Evolutionary conservation across 2,329 filamentous ascomycete species (phyloP).

Genomic region (Diaporthe sp.): DNA sequence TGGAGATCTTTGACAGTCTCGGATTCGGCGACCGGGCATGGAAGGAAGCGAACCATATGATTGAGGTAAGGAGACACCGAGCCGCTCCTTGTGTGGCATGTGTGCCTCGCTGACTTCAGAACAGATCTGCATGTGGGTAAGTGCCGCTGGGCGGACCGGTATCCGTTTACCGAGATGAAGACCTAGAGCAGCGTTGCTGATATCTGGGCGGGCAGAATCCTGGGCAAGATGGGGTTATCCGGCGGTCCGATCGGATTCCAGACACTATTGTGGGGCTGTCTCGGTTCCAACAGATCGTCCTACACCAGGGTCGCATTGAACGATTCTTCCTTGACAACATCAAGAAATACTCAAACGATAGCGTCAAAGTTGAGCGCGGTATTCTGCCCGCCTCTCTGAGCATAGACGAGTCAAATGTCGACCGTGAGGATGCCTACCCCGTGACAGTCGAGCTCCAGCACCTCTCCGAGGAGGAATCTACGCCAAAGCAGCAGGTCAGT

Average conservation of each 20-base stretch:
- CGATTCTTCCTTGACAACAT: constrained; percentile 74
- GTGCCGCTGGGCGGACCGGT: constrained; percentile 26
- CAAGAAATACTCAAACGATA: constrained; percentile 60
- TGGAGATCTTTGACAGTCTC: constrained; percentile 82
- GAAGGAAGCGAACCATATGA: constrained; percentile 76
- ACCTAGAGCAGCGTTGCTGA: constrained; percentile 35
- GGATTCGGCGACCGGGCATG: constrained; percentile 73
- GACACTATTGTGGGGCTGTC: constrained; percentile 73
- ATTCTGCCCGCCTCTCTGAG: constrained; percentile 68
- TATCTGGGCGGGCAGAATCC: constrained; percentile 71
- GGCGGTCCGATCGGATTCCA: constrained; percentile 69
- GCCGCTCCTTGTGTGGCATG: neutral
- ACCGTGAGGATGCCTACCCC: constrained; percentile 68
- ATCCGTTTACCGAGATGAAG: neutral
- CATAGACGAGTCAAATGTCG: constrained; percentile 64
- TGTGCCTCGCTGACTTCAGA: neutral
- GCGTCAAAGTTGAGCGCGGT: constrained; percentile 68
- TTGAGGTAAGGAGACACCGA: constrained; percentile 67
- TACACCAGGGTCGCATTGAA: constrained; percentile 81
- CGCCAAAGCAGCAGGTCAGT: constrained; percentile 54
- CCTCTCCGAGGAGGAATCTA: constrained; percentile 69
- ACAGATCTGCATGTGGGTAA: constrained; percentile 48
- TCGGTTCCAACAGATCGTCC: constrained; percentile 73
- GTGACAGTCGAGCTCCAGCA: constrained; percentile 70
- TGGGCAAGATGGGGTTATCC: constrained; percentile 67